These are phyloP conservation scores for Nicotiana paniculata DNA, from an alignment of 257 asterid species.

Conservation along the genomic window DNA sequence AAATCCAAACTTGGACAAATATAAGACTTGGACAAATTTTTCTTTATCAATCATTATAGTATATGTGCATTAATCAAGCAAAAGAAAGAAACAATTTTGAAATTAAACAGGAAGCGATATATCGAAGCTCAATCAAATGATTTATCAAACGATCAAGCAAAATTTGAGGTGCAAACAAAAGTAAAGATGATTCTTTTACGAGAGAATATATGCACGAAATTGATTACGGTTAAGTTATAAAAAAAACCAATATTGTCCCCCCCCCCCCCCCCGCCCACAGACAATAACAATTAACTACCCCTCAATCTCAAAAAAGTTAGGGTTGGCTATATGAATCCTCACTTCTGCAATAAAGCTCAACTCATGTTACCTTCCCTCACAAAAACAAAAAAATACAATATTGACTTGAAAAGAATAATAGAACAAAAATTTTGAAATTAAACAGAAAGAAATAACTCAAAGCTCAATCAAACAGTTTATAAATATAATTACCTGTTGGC, in stretches of 20 bases:
- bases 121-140: too few relatives aligned
- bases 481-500: conserved; percentile 53
- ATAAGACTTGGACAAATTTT: neutral
- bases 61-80: neutral
- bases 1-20: neutral
- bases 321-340: too few relatives aligned
- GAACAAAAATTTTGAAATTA: neutral
- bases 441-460: neutral
- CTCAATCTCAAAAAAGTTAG: too few relatives aligned
- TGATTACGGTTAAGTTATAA: neutral
- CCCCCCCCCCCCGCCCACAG: neutral
- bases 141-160: neutral
- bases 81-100: too few relatives aligned
- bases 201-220: neutral
- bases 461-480: too few relatives aligned
- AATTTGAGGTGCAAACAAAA: neutral
- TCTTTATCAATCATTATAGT: neutral
- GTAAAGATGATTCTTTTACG: neutral
- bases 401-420: neutral
- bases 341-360: neutral
- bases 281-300: too few relatives aligned
- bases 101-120: too few relatives aligned
- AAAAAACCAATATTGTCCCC: neutral
- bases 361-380: neutral
- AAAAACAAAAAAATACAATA: too few relatives aligned